Evolutionary conservation across 306 rosid genomes (phyloP).

Genomic region (Quercus wislizeni): DNA sequence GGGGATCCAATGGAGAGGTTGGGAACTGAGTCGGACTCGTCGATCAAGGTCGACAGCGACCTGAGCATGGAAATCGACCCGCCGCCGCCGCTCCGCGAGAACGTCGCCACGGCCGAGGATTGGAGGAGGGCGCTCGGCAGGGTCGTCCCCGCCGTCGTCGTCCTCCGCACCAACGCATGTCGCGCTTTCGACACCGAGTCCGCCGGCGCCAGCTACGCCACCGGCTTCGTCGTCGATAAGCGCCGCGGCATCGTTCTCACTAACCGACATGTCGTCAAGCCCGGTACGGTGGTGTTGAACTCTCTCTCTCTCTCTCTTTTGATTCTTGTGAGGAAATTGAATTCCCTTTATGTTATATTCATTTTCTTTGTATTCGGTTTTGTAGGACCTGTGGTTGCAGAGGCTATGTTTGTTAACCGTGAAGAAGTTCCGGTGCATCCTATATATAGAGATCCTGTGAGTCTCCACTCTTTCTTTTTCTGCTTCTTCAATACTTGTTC

Average conservation of each 20-base stretch:
- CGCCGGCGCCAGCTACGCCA: conserved; percentile 86
- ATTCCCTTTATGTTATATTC: neutral
- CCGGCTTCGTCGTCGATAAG: conserved; percentile 91
- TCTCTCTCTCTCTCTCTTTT: too few species aligned
- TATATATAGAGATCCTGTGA: conserved; percentile 90
- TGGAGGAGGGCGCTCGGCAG: conserved; percentile 81
- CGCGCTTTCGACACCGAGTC: conserved; percentile 92
- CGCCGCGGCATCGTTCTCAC: conserved; percentile 93
- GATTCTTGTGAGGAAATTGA: neutral
- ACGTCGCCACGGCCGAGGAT: conserved; percentile 76
- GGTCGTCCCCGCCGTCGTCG: conserved; percentile 93
- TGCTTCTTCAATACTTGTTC: neutral
- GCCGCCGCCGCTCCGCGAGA: conserved; percentile 48
- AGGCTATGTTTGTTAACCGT: conserved; percentile 89
- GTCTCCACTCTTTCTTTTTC: conserved; percentile 17
- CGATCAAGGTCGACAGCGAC: conserved; percentile 49
- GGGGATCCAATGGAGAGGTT: conserved; percentile 56
- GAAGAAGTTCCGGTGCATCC: conserved; percentile 97
- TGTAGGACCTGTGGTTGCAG: conserved; percentile 94
- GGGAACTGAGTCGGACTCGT: conserved; percentile 51
- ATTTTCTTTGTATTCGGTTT: conserved; percentile 12
- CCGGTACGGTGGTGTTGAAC: conserved; percentile 41
- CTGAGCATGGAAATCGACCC: conserved; percentile 89
- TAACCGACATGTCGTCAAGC: conserved; percentile 94
- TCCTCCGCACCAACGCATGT: conserved; percentile 75